Conservation (phyloP, 176 grass and related monocot species). For the Alopecurus myosuroides region DNA sequence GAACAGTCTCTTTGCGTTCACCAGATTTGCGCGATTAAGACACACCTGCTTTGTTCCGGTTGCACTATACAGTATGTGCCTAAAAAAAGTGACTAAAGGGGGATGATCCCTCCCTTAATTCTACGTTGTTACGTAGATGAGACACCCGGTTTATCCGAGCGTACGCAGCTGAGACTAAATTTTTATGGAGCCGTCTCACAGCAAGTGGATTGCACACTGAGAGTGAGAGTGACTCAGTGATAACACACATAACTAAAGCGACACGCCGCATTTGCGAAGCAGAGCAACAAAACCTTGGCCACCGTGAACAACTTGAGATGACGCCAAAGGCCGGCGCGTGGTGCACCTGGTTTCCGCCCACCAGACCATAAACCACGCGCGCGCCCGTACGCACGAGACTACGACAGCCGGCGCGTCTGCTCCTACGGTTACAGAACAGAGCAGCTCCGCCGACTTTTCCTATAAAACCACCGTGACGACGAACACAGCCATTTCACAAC, state of each 20-base stretch:
- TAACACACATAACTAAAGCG: not conserved
- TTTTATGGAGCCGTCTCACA: too few relatives aligned
- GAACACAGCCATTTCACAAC: too few relatives aligned
- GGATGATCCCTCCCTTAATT: too few relatives aligned
- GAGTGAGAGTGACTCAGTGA: too few relatives aligned
- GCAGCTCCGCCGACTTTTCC: not conserved
- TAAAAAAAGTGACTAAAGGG: too few relatives aligned
- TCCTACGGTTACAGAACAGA: not conserved
- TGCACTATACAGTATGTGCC: too few relatives aligned
- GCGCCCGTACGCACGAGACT: not conserved
- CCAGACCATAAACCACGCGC: conserved; percentile 13
- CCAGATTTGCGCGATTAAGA: too few relatives aligned
- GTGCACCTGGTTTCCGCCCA: conserved; percentile 39
- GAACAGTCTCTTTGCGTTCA: too few relatives aligned
- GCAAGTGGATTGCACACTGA: not conserved
- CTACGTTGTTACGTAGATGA: too few relatives aligned
- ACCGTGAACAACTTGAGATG: not conserved
- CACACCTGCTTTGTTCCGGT: too few relatives aligned
- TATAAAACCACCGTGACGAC: conserved; percentile 33
- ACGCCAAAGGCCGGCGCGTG: not conserved
- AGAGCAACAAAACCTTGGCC: not conserved
- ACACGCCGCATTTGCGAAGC: conserved; percentile 3
- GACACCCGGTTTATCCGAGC: too few relatives aligned
- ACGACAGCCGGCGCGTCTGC: conserved; percentile 10
- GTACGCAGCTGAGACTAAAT: too few relatives aligned